These are phyloP conservation scores for Stipa capillata DNA, from an alignment of 176 grass and related monocot genomes.

Conservation along the genomic window DNA sequence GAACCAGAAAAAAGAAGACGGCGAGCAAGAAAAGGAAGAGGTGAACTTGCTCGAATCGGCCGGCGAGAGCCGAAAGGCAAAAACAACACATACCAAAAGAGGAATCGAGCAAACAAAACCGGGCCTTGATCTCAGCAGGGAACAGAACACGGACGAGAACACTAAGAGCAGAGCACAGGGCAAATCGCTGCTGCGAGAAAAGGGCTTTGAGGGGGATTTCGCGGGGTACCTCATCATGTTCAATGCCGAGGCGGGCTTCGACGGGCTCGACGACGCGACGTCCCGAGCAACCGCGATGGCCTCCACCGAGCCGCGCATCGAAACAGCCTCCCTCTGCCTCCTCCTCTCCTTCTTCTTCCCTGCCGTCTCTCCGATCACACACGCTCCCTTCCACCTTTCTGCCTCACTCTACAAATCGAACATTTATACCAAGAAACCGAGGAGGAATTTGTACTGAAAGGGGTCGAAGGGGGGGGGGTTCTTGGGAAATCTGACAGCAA, in stretches of 20 bases:
- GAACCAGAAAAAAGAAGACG: neutral
- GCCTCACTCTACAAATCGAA: slow-evolving; percentile 29
- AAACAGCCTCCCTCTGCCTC: slow-evolving; percentile 17
- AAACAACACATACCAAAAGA: neutral
- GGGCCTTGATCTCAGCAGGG: neutral
- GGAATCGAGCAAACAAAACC: neutral
- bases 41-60: neutral
- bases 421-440: neutral
- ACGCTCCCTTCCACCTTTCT: neutral
- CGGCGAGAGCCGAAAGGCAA: neutral
- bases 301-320: slow-evolving; percentile 43
- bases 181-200: neutral
- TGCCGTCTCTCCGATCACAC: neutral
- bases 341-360: neutral
- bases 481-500: slow-evolving; percentile 19
- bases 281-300: slow-evolving; percentile 35
- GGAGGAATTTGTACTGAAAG: neutral
- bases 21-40: neutral
- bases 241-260: slow-evolving; percentile 40
- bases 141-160: neutral
- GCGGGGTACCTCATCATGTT: slow-evolving; percentile 46
- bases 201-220: neutral
- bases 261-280: slow-evolving; percentile 33
- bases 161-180: neutral
- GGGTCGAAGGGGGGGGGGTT: slow-evolving; percentile 3